Evolutionary conservation across 2,329 filamentous ascomycete genomes (phyloP).

Genomic region (Fusarium torulosum): DNA sequence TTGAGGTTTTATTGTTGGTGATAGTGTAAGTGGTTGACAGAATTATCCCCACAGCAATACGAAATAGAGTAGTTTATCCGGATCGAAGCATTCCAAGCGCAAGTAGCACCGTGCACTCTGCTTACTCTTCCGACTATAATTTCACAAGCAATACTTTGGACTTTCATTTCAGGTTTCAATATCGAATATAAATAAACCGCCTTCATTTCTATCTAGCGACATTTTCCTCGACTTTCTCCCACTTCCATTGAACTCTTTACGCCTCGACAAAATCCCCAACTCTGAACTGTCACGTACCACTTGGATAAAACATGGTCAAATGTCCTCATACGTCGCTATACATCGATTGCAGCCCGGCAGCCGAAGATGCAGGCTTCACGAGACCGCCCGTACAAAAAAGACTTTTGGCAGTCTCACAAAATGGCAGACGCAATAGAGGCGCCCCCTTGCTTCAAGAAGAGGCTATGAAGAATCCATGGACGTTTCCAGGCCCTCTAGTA

Average conservation of each 20-base stretch:
- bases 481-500: constrained; percentile 70
- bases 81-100: not conserved
- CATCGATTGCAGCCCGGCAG: constrained; percentile 29
- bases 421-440: constrained; percentile 43
- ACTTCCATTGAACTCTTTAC: not conserved
- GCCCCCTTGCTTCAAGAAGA: constrained; percentile 25
- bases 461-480: constrained; percentile 36
- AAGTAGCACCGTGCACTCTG: not conserved
- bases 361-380: constrained; percentile 26
- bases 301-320: not conserved
- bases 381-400: constrained; percentile 22
- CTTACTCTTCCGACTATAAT: not conserved
- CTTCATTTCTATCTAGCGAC: not conserved
- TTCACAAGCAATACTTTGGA: not conserved
- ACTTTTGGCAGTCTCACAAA: constrained; percentile 24
- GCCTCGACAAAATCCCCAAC: not conserved
- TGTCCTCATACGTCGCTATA: constrained; percentile 3
- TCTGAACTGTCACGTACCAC: not conserved
- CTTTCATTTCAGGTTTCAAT: not conserved
- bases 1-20: not conserved
- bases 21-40: not conserved
- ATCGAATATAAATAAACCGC: not conserved
- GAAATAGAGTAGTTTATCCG: not conserved
- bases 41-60: not conserved
- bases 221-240: not conserved